These are phyloP conservation scores for Apiospora kogelbergensis DNA, from an alignment of 2,329 filamentous ascomycete genomes.

Conservation along the genomic window DNA sequence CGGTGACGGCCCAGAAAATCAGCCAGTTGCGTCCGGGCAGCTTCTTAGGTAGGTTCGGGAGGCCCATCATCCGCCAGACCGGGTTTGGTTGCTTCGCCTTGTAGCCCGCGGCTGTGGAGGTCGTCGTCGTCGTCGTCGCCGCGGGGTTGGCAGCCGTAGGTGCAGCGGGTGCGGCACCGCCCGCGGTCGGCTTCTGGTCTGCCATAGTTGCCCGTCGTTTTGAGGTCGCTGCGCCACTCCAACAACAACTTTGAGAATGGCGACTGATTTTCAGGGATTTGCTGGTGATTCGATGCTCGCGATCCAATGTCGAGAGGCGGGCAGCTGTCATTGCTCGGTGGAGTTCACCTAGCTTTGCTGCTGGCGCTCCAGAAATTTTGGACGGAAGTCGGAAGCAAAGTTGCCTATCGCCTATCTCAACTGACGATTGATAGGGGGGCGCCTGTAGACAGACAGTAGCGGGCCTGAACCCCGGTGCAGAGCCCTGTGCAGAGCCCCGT, in stretches of 20 bases:
- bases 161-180: background rate
- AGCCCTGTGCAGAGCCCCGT: background rate
- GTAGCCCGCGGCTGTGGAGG: constrained; percentile 22
- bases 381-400: constrained; percentile 6
- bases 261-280: background rate
- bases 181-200: constrained; percentile 4
- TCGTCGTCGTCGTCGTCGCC: background rate
- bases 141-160: constrained; percentile 3
- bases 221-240: background rate
- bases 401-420: constrained; percentile 1
- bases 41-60: constrained; percentile 79
- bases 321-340: background rate
- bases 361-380: background rate
- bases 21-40: constrained; percentile 97
- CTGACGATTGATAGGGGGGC: background rate
- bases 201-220: constrained; percentile 1
- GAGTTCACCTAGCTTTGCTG: background rate
- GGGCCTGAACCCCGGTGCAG: background rate
- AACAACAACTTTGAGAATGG: background rate
- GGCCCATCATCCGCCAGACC: constrained; percentile 75
- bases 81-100: constrained; percentile 62
- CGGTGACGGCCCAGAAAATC: constrained; percentile 84
- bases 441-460: background rate
- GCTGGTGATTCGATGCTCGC: background rate
- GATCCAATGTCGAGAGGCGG: background rate